These are phyloP conservation scores for Zygosaccharomyces lentus DNA, from an alignment of 805 yeast species.

Conservation along the genomic window DNA sequence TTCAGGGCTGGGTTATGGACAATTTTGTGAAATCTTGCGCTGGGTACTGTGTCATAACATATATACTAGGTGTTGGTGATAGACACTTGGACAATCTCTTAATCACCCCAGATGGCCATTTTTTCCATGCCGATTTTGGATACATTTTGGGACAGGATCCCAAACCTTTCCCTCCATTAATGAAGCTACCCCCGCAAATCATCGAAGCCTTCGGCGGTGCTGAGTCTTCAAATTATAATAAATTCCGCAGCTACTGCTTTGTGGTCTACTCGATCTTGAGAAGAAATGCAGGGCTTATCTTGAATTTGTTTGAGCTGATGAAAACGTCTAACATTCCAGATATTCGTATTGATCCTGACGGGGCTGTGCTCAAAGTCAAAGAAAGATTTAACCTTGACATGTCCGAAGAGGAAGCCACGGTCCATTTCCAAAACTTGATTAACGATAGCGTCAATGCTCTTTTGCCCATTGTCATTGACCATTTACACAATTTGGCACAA, in stretches of 20 bases:
- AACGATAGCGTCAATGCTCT: conserved; percentile 93
- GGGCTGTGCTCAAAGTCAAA: conserved; percentile 85
- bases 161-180: conserved; percentile 96
- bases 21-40: conserved; percentile 93
- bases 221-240: conserved; percentile 74
- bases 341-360: conserved; percentile 73
- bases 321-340: conserved; percentile 90
- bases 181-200: conserved; percentile 95
- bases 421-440: conserved; percentile 89
- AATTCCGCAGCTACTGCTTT: conserved; percentile 89
- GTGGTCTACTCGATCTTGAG: conserved; percentile 88
- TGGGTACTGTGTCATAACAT: conserved; percentile 95
- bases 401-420: conserved; percentile 93
- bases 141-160: conserved; percentile 96
- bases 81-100: conserved; percentile 89
- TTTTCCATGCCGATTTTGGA: conserved; percentile 98
- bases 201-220: conserved; percentile 98
- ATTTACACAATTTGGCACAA: conserved; percentile 92
- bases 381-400: conserved; percentile 91
- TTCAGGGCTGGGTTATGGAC: conserved; percentile 66
- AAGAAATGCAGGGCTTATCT: conserved; percentile 81
- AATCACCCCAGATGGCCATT: conserved; percentile 76
- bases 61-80: conserved; percentile 93
- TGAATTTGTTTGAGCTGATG: conserved; percentile 91
- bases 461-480: conserved; percentile 90